Evolutionary conservation across 495 filamentous ascomycete genomes (phyloP).

Genomic region (Podospora bellae-mahoneyi): DNA sequence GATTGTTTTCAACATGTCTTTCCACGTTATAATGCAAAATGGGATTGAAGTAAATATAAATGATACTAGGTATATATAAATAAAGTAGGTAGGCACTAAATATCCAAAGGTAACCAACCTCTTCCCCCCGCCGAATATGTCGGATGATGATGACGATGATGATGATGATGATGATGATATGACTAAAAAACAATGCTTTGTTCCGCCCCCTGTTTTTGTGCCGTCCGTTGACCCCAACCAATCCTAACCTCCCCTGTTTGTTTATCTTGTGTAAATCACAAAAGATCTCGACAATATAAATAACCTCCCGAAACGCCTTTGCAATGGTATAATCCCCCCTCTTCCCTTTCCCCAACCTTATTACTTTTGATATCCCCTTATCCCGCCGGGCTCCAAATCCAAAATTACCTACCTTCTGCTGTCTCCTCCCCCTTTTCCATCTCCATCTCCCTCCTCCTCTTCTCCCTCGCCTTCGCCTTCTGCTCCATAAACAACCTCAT

Average conservation of each 20-base stretch:
- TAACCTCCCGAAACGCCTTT: background rate
- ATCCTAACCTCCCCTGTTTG: background rate
- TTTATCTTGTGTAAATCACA: background rate
- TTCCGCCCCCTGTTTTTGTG: background rate
- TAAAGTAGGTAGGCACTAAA: background rate
- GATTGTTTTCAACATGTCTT: no score
- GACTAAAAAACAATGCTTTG: background rate
- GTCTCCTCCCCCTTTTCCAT: background rate
- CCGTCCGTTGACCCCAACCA: background rate
- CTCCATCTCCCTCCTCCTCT: conserved; percentile 5
- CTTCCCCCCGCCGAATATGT: background rate
- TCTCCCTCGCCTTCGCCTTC: conserved; percentile 22
- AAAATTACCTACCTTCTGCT: background rate
- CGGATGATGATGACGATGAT: background rate
- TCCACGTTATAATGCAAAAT: no score
- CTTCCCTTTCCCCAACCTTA: background rate
- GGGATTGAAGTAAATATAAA: no score
- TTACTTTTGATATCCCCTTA: background rate
- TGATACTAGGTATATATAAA: background rate
- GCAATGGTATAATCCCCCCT: background rate
- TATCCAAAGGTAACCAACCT: background rate
- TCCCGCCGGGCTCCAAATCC: background rate
- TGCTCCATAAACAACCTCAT: conserved; percentile 24
- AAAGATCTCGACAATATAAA: background rate
- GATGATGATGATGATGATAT: background rate